Evolutionary conservation across 306 rosid genomes (phyloP).

Genomic region (Cucurbita maxima): DNA sequence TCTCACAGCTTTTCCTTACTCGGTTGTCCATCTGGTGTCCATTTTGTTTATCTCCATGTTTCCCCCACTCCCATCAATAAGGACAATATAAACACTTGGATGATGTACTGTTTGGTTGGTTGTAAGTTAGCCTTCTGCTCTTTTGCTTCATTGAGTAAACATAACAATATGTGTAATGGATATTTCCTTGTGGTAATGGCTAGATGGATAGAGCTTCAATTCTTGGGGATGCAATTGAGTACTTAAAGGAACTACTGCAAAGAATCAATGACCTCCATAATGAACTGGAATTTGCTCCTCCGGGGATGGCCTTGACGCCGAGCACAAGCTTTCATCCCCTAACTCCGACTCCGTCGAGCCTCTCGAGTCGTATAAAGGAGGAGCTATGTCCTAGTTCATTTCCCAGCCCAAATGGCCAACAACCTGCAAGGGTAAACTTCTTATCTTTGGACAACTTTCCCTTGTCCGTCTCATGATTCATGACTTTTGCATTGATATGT

Average conservation of each 20-base stretch:
- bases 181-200: neutral
- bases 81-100: neutral
- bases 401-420: conserved; percentile 79
- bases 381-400: conserved; percentile 62
- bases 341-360: conserved; percentile 71
- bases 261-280: conserved; percentile 79
- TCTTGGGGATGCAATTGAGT: conserved; percentile 96
- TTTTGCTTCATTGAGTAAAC: neutral
- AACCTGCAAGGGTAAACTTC: conserved; percentile 58
- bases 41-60: neutral
- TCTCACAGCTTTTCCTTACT: neutral
- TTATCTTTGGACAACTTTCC: neutral
- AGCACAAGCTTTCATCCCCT: conserved; percentile 62
- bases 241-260: conserved; percentile 91
- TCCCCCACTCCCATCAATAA: neutral
- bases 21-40: neutral
- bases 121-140: neutral
- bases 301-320: conserved; percentile 47
- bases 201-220: conserved; percentile 99
- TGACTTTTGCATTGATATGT: neutral
- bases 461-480: neutral
- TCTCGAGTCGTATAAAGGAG: conserved; percentile 75
- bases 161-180: neutral
- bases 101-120: neutral
- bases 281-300: conserved; percentile 70